Base-by-base conservation (phyloP, 192 early-diverging fungal species). In the Thamnidium elegans region DNA sequence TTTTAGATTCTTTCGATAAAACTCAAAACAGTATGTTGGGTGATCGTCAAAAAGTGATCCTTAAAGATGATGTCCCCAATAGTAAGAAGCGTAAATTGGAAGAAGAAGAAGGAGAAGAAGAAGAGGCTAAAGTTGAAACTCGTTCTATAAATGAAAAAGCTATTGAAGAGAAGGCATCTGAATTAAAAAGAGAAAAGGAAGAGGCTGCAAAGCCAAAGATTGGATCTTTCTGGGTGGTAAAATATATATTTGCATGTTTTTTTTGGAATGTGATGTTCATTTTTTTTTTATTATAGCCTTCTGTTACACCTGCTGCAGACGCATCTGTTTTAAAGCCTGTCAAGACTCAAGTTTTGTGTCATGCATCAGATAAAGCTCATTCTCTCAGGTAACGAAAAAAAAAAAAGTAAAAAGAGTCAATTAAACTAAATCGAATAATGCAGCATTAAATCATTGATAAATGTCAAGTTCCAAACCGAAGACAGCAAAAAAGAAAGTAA, bases 201-300 rank as follows among this genome's bases (percentile, higher is more conserved):
- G 62, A 66, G 46, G 55, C 69, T 66, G 66, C 69, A 1, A 78
- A 81, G 61, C 50, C 70, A n/a, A 77, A 81, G 42, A 32, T 81
- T 42, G 84, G 86, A 30, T 87, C 85, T 77, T 90, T 89, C 67
- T 90, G 89, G 89, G 75, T 89, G 70, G 86, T 87, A 78, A 62
- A 73, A 53, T 26, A 26, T 26, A 26, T 26, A 26, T 26, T 1
- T 26, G 3, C 15, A 21, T 8, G 9, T 34, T 10, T n/a, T 20
- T 55, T 14, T 14, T 8, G 0, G 0, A 39, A 9, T 62, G 46
- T 13, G 2, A 52, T 26, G 14, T 50, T 60, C 14, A 52, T 34
- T 43, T 31, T 2, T 53, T 21, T 55, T 36, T 66, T 47, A 21
- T 15, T 6, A 19, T 74, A 89, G 87, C 90, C 90, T 17, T 85